Base-by-base conservation (phyloP, 768 basidiomycete genomes). In the Leccinum aurantiacum region DNA sequence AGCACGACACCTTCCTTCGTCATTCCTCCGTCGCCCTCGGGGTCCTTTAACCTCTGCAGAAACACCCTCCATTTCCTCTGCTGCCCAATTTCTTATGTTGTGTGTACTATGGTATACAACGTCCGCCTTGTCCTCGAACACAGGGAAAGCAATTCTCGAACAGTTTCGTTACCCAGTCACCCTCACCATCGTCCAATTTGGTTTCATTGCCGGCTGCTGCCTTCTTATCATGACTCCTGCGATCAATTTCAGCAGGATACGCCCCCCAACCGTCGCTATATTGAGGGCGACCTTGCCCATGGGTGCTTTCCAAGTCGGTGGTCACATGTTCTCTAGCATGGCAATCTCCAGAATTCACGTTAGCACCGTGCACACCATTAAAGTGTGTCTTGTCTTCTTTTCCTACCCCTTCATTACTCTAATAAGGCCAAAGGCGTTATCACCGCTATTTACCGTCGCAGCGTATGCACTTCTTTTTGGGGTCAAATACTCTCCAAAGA, bases 351-450 rank as follows among this genome's bases (percentile, higher is more conserved):
- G 94, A 54, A 96, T 98, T 61, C 93, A 91, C 3, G 97, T 99
- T 60, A 94, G 91, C 78, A 99, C 97, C 0, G 95, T 98, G 14
- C 97, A 99, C 74, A 98, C 96, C 51, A 98, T 98, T 76, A 99
- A 99, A 88, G 96, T 96, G 82, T 53, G 51, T 53, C 41, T 11
- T 10, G 57, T 31, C 41, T 35, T 54, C 29, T 15, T 44, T 53
- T 57, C 17, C 57, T 11, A 7, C 57, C 19, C 48, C 19, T 38
- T 53, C 31, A 46, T 57, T 29, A n/a, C 54, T 61, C 48, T 58
- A 56, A 47, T 58, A 13, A 37, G 19, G 27, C 44, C 54, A 6
- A 65, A 98, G 97, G 97, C 97, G 0, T 78, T 98, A 47, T 98
- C 97, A 0, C 97, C 97, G 0, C 80, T 98, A 27, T 98, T 98